Percentiles rank a stretch among this genome's conserved stretches.
Evolutionary conservation across 768 basidiomycete species (phyloP).

Genomic region (Ramaria sp.): DNA sequence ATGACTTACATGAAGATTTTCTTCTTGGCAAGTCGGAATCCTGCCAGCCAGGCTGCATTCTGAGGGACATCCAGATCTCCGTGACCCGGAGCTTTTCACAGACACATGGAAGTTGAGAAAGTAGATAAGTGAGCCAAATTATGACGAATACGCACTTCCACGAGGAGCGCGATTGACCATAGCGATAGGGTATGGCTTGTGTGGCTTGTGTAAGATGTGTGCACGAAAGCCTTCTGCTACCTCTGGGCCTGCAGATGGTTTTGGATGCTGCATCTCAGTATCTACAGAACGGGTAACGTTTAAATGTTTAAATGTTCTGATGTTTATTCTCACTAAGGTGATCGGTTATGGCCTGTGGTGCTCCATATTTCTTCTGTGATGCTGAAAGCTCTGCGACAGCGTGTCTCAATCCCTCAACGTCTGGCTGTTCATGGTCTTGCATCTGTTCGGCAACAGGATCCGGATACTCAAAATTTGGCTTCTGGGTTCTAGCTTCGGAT

Average conservation of each 20-base stretch:
- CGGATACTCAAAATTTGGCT: neutral
- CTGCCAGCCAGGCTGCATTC: constrained; percentile 59
- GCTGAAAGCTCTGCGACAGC: neutral
- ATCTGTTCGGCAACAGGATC: constrained; percentile 5
- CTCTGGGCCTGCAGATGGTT: neutral
- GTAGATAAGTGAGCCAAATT: neutral
- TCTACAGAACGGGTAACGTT: neutral
- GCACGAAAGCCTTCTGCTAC: constrained; percentile 44
- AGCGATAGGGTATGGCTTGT: constrained; percentile 50
- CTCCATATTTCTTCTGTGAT: constrained; percentile 2
- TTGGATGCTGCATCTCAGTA: constrained; percentile 5
- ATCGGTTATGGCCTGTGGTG: constrained; percentile 23
- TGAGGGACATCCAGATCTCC: constrained; percentile 41
- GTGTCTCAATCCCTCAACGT: constrained; percentile 2
- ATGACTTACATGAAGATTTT: constrained; percentile 49
- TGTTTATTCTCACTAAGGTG: constrained; percentile 23
- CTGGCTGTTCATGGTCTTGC: neutral
- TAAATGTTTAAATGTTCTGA: neutral
- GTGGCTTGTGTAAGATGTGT: constrained; percentile 47
- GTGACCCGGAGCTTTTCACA: constrained; percentile 33
- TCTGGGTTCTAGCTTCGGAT: neutral
- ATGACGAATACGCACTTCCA: constrained; percentile 27
- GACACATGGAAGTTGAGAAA: too few species aligned
- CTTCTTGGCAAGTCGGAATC: constrained; percentile 44
- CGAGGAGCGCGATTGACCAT: constrained; percentile 53